Evolutionary conservation across 805 yeast genomes (phyloP).

Genomic region (Hanseniaspora meyeri): DNA sequence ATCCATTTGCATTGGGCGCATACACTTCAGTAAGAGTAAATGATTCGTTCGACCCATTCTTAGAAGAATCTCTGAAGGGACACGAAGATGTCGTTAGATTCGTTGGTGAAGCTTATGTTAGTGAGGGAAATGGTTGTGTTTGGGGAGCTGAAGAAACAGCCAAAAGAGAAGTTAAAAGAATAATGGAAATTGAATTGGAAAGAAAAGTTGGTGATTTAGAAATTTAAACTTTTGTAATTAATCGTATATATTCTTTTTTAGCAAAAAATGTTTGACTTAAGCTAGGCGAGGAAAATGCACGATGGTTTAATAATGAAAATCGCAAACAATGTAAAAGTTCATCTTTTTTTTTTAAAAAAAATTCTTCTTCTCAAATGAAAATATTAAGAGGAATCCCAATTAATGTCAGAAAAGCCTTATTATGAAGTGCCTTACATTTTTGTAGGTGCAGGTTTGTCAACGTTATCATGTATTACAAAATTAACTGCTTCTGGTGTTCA

Average conservation of each 20-base stretch:
- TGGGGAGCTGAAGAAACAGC: constrained; percentile 76
- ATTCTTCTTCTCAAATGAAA: no score
- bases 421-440: constrained; percentile 28
- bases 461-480: constrained; percentile 54
- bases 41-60: constrained; percentile 48
- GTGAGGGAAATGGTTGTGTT: constrained; percentile 73
- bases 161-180: constrained; percentile 33
- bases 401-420: not conserved
- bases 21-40: constrained; percentile 53
- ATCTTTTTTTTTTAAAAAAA: not conserved
- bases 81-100: constrained; percentile 42
- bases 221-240: not conserved
- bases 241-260: no score
- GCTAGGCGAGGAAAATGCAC: no score
- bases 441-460: constrained; percentile 79
- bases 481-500: constrained; percentile 24
- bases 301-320: no score
- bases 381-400: no score
- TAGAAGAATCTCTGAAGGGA: constrained; percentile 47
- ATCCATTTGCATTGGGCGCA: constrained; percentile 64
- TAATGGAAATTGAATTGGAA: constrained; percentile 17
- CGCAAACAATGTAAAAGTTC: no score
- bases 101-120: constrained; percentile 74
- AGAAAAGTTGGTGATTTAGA: not conserved
- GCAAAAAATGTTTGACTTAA: no score